Base-by-base conservation (phyloP, 2,329 filamentous ascomycete species). In the Ceratocystis colombiana region DNA sequence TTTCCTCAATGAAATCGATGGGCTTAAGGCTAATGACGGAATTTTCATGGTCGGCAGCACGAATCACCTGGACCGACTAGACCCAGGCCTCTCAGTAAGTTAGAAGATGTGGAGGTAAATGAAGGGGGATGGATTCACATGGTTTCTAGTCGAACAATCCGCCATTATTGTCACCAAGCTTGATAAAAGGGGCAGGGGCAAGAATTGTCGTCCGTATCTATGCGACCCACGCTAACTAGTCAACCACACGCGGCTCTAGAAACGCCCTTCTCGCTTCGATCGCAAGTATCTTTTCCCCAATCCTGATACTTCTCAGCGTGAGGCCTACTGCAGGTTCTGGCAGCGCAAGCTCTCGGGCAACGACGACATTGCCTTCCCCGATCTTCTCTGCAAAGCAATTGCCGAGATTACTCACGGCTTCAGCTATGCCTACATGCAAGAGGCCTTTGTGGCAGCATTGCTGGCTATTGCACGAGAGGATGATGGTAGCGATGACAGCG, bases 1-100 rank as follows among this genome's bases (percentile, higher is more conserved):
- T 76, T 89, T 89, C 74, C 77, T 89, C 61, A 89, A 89, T 72
- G 85, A 89, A 73, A 82, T 89, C 2, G 87, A 89, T 69, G 87
- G 87, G 0, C 80, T 89, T 10, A 82, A 83, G 70, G 81, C 79
- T 69, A 89, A 89, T 69, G 84, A 89, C 69, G 87, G 87, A 10
- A 88, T 89, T 64, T 81, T 88, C 70, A 87, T 89, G 76, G 79
- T 88, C 33, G 84, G 82, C 37, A 84, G 80, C 64, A 88, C 85
- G 0, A 88, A 88, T 71, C 80, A 84, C 69, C 77, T 89, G 4
- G 85, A 89, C 45, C 78, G 80, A 1, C 75, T 89, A 4, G 86
- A 89, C 69, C 85, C 86, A 0, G 86, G 85, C 22, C 86, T 86
- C 33, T 78, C 81, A 7, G 77, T 79, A 71, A 72, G 76, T 73